Evolutionary conservation across 2,329 filamentous ascomycete species (phyloP).

Genomic region (Pyrenochaeta sp.): DNA sequence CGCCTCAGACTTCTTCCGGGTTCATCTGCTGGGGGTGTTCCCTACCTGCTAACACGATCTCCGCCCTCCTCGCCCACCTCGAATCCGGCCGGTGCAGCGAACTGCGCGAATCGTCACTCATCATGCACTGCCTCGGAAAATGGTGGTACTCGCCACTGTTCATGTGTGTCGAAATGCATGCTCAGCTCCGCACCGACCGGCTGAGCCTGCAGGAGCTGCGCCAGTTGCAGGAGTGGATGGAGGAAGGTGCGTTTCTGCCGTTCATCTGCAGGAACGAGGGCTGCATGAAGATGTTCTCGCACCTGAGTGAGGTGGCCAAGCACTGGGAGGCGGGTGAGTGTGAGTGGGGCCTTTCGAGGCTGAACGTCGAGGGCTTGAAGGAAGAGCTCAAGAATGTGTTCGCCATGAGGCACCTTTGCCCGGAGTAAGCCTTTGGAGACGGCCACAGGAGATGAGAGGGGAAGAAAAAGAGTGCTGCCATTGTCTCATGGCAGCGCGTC

Average conservation of each 20-base stretch:
- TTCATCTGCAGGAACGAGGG: slow-evolving; percentile 37
- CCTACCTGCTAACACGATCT: slow-evolving; percentile 30
- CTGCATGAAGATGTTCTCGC: slow-evolving; percentile 34
- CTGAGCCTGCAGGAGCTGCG: slow-evolving; percentile 28
- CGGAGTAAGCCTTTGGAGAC: too few species aligned
- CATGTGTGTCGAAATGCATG: slow-evolving; percentile 46
- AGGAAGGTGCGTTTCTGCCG: slow-evolving; percentile 31
- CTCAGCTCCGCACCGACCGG: slow-evolving; percentile 35
- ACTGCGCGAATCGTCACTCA: slow-evolving; percentile 63
- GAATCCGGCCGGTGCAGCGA: slow-evolving; percentile 72
- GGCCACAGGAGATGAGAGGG: too few species aligned
- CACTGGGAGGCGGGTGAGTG: slow-evolving; percentile 41
- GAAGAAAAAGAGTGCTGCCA: too few species aligned
- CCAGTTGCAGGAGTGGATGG: slow-evolving; percentile 31
- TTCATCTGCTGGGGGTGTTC: slow-evolving; percentile 40
- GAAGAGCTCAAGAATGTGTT: slow-evolving; percentile 26
- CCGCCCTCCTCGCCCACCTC: slow-evolving; percentile 40
- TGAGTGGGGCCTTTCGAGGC: slow-evolving; percentile 30
- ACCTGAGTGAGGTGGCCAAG: slow-evolving; percentile 34
- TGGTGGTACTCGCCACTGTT: slow-evolving; percentile 45
- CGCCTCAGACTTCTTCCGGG: too few species aligned
- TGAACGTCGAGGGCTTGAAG: slow-evolving; percentile 34
- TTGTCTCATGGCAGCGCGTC: too few species aligned
- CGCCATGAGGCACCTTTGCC: too few species aligned
- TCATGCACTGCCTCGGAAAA: slow-evolving; percentile 33